phyloP scores from a whole-genome alignment of 2,329 filamentous ascomycete genomes.

The Penicillium polonicum region DNA sequence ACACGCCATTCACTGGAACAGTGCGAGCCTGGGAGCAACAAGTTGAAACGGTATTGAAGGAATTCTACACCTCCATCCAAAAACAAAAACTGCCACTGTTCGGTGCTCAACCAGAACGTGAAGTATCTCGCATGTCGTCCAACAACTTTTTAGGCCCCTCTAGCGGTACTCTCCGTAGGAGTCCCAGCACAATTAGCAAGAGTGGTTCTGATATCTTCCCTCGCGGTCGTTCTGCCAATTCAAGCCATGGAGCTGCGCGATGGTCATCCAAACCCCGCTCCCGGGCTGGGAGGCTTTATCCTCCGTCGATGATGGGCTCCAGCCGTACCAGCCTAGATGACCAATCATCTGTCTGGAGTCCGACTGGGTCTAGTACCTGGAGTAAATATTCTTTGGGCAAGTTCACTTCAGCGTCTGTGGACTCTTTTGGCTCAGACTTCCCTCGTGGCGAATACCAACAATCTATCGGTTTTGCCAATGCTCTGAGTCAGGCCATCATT shows the following conservation, averaged over 20 bases:
- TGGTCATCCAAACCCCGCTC: conserved; percentile 88
- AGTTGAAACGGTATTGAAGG: conserved; percentile 85
- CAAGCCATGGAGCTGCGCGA: conserved; percentile 61
- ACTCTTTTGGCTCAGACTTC: conserved; percentile 78
- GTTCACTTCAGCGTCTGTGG: conserved; percentile 86
- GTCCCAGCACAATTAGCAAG: conserved; percentile 88
- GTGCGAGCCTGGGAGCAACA: conserved; percentile 83
- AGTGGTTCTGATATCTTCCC: conserved; percentile 75
- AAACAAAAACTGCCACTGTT: conserved; percentile 84
- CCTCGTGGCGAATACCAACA: conserved; percentile 84
- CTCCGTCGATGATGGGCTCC: conserved; percentile 77
- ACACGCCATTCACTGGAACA: conserved; percentile 69
- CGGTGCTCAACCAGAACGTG: conserved; percentile 58
- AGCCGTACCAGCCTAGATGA: conserved; percentile 95
- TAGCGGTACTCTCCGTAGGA: conserved; percentile 71
- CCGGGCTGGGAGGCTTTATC: conserved; percentile 67
- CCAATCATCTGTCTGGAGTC: conserved; percentile 84
- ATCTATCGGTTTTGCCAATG: conserved; percentile 96
- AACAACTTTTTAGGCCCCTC: conserved; percentile 69
- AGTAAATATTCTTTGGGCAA: conserved; percentile 90
- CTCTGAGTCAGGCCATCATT: conserved; percentile 93
- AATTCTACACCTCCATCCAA: conserved; percentile 86
- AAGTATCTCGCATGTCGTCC: conserved; percentile 40
- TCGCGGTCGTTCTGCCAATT: conserved; percentile 69
- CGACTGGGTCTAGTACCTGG: conserved; percentile 88